phyloP scores from a whole-genome alignment of 768 basidiomycete species.

The Auricularia auricula-judae region DNA sequence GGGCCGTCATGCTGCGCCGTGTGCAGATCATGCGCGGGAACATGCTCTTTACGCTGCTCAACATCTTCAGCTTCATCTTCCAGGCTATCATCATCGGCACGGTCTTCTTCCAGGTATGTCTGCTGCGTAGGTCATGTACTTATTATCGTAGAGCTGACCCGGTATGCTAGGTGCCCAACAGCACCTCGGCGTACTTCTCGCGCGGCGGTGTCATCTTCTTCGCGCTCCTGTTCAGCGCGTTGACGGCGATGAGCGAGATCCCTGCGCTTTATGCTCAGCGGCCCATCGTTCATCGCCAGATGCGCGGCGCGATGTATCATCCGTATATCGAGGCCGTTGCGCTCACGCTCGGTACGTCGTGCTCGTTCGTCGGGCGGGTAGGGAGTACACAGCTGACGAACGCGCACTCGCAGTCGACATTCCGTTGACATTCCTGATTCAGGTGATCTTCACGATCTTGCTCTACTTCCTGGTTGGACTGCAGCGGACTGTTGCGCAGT shows the following conservation, averaged over 20 bases:
- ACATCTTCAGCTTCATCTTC: slow-evolving; percentile 36
- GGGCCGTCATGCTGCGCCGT: slow-evolving; percentile 32
- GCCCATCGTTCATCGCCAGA: slow-evolving; percentile 47
- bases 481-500: slow-evolving; percentile 10
- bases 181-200: slow-evolving; percentile 58
- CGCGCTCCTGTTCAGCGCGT: slow-evolving; percentile 37
- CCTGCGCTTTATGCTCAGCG: slow-evolving; percentile 45
- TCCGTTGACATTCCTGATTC: slow-evolving; percentile 41
- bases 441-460: slow-evolving; percentile 34
- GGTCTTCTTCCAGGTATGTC: slow-evolving; percentile 39
- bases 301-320: slow-evolving; percentile 52
- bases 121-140: not conserved
- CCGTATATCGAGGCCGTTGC: slow-evolving; percentile 50
- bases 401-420: not conserved
- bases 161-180: slow-evolving; percentile 25
- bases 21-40: slow-evolving; percentile 35
- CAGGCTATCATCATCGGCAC: slow-evolving; percentile 49
- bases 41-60: slow-evolving; percentile 16
- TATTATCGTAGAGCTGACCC: not conserved
- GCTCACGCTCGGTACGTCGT: slow-evolving; percentile 36
- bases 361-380: not conserved
- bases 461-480: slow-evolving; percentile 55
- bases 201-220: slow-evolving; percentile 73
- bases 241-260: slow-evolving; percentile 37
- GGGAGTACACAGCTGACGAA: not conserved